phyloP scores from a whole-genome alignment of 2,329 filamentous ascomycete genomes.

The Verticillium klebahnii region DNA sequence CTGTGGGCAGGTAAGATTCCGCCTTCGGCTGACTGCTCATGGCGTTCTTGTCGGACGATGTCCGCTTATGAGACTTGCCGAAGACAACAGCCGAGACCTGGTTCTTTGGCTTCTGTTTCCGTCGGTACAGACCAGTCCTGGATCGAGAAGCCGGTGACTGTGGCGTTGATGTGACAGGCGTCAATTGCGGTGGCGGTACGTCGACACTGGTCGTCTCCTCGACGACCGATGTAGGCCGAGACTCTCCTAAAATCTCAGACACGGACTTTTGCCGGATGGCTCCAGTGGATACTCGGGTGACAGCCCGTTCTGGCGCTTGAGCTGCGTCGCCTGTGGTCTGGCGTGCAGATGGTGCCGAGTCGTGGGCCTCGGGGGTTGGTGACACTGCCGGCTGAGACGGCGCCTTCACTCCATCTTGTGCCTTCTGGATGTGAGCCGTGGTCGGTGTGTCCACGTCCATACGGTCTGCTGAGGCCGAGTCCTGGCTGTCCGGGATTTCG shows the following conservation, averaged over 20 bases:
- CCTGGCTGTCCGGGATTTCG: constrained; percentile 32
- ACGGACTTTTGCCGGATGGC: constrained; percentile 68
- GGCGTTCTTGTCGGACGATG: constrained; percentile 39
- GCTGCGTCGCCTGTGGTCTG: constrained; percentile 15
- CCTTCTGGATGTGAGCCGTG: not conserved
- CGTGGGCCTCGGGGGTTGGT: not conserved
- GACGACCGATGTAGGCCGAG: constrained; percentile 30
- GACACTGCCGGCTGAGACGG: not conserved
- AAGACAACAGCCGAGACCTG: constrained; percentile 75
- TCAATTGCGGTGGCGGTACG: constrained; percentile 28
- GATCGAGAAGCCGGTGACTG: constrained; percentile 33
- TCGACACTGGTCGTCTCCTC: constrained; percentile 27
- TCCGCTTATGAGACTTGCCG: constrained; percentile 56
- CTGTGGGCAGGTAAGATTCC: constrained; percentile 39
- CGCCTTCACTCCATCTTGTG: not conserved
- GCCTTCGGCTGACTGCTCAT: constrained; percentile 33
- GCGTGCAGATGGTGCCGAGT: not conserved
- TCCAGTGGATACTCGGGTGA: constrained; percentile 65
- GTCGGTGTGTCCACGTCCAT: constrained; percentile 30
- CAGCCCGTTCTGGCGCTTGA: constrained; percentile 46
- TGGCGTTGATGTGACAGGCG: constrained; percentile 36
- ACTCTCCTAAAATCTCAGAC: constrained; percentile 65
- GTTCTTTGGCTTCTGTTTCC: constrained; percentile 55
- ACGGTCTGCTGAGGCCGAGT: constrained; percentile 19
- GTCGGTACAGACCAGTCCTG: constrained; percentile 27